Percentiles rank a stretch among this genome's conserved stretches.
phyloP scores from a whole-genome alignment of 2,329 filamentous ascomycete genomes.

The Hymenotorrendiella dingleyae region DNA sequence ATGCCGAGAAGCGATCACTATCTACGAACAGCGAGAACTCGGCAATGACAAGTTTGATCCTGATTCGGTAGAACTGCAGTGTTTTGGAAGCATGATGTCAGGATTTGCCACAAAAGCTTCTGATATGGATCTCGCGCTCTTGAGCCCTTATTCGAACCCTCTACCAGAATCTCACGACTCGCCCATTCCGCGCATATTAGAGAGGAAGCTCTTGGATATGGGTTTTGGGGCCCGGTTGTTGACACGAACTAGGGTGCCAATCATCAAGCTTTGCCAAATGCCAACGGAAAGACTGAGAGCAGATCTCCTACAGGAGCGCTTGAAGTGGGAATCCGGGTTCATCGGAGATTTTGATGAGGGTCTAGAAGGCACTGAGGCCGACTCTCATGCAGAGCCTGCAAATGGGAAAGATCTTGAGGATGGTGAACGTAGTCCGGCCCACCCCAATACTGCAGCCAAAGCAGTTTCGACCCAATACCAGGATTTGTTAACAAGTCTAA shows the following conservation, averaged over 20 bases:
- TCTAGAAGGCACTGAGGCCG: neutral
- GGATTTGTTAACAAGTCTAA: slow-evolving; percentile 18
- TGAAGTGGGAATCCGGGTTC: slow-evolving; percentile 63
- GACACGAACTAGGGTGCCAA: slow-evolving; percentile 74
- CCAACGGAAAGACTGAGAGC: slow-evolving; percentile 56
- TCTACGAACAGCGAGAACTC: slow-evolving; percentile 42
- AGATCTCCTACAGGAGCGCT: slow-evolving; percentile 58
- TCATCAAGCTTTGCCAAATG: slow-evolving; percentile 77
- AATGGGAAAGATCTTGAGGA: neutral
- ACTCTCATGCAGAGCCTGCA: neutral
- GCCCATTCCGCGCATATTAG: slow-evolving; percentile 66
- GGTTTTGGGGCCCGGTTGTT: slow-evolving; percentile 73
- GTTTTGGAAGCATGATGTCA: slow-evolving; percentile 77
- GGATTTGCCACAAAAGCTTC: slow-evolving; percentile 85
- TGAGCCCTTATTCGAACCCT: slow-evolving; percentile 55
- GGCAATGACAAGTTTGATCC: slow-evolving; percentile 42
- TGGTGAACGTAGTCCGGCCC: neutral
- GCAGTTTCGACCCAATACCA: slow-evolving; percentile 2
- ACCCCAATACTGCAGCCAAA: neutral
- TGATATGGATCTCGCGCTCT: slow-evolving; percentile 81
- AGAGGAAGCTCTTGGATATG: slow-evolving; percentile 65
- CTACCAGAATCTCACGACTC: slow-evolving; percentile 50
- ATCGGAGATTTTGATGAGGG: slow-evolving; percentile 29
- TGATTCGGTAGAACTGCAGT: slow-evolving; percentile 60
- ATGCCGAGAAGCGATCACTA: slow-evolving; percentile 52